phyloP scores from a whole-genome alignment of 2,329 filamentous ascomycete genomes.

The Westerdykella sp. region DNA sequence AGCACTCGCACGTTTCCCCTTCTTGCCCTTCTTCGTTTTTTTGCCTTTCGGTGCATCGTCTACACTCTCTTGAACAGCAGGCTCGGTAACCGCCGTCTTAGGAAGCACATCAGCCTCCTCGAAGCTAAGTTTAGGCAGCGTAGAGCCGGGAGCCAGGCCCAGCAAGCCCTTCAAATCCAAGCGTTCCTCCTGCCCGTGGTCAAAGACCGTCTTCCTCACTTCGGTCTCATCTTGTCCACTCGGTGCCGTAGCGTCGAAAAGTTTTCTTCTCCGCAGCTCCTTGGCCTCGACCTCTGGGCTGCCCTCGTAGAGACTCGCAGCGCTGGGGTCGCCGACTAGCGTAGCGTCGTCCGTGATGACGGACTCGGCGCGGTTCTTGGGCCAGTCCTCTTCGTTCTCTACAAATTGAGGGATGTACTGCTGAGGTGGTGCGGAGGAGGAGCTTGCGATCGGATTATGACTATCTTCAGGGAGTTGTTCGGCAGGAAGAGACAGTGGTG shows the following conservation, averaged over 20 bases:
- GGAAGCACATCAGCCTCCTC: slow-evolving; percentile 8
- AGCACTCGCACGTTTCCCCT: slow-evolving; percentile 19
- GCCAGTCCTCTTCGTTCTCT: slow-evolving; percentile 30
- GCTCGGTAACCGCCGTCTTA: not conserved
- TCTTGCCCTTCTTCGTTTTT: slow-evolving; percentile 30
- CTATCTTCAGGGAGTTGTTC: slow-evolving; percentile 2
- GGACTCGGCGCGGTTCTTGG: slow-evolving; percentile 18
- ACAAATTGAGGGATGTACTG: slow-evolving; percentile 22
- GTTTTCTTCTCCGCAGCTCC: slow-evolving; percentile 20
- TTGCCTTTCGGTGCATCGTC: slow-evolving; percentile 17
- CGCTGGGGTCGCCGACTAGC: slow-evolving; percentile 23
- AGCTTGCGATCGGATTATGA: slow-evolving; percentile 1
- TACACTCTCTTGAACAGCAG: slow-evolving; percentile 8
- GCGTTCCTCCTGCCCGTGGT: no score
- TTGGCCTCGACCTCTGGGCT: slow-evolving; percentile 16
- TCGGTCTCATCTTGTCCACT: slow-evolving; percentile 4
- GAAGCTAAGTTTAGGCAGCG: not conserved
- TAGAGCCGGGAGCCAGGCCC: no score
- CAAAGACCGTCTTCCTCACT: not conserved
- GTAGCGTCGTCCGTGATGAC: slow-evolving; percentile 27
- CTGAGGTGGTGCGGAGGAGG: not conserved
- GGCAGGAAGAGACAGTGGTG: slow-evolving; percentile 1
- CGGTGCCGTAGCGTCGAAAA: slow-evolving; percentile 23
- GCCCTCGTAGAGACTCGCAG: slow-evolving; percentile 2
- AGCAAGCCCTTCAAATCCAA: no score